phyloP scores from a whole-genome alignment of 2,329 filamentous ascomycete species.

The Botrytis elliptica region DNA sequence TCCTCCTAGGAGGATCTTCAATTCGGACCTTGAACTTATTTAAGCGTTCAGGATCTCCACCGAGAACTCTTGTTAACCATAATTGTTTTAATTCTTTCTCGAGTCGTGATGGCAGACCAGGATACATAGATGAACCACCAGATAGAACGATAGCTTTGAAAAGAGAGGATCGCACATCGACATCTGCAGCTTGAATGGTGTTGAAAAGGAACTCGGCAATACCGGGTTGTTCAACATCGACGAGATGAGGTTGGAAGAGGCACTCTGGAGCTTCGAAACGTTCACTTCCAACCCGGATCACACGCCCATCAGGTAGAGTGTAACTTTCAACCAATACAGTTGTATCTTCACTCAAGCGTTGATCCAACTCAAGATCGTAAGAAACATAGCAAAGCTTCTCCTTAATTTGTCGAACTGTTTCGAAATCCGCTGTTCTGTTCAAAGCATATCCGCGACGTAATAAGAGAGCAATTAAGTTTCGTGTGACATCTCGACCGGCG shows the following conservation, averaged over 20 bases:
- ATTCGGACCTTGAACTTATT: conserved; percentile 99
- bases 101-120: conserved; percentile 85
- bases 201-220: conserved; percentile 98
- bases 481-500: conserved; percentile 94
- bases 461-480: conserved; percentile 93
- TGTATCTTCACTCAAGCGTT: conserved; percentile 93
- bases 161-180: conserved; percentile 88
- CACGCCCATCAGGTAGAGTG: conserved; percentile 91
- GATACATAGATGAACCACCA: conserved; percentile 98
- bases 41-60: conserved; percentile 87
- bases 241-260: conserved; percentile 95
- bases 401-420: conserved; percentile 98
- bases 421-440: conserved; percentile 97
- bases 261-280: conserved; percentile 98
- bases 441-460: conserved; percentile 92
- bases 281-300: conserved; percentile 94
- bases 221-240: conserved; percentile 95
- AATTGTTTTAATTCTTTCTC: conserved; percentile 99
- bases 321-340: conserved; percentile 97
- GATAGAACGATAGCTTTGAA: conserved; percentile 98
- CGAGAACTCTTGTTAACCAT: conserved; percentile 89
- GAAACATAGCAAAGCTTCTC: conserved; percentile 99
- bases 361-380: conserved; percentile 95
- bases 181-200: conserved; percentile 93
- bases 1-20: conserved; percentile 90